A percentile compares a stretch with the other conserved stretches of the same genome.
These are phyloP conservation scores for Croton laevigatus DNA, from an alignment of 441 rosid genomes.

Conservation along the genomic window DNA sequence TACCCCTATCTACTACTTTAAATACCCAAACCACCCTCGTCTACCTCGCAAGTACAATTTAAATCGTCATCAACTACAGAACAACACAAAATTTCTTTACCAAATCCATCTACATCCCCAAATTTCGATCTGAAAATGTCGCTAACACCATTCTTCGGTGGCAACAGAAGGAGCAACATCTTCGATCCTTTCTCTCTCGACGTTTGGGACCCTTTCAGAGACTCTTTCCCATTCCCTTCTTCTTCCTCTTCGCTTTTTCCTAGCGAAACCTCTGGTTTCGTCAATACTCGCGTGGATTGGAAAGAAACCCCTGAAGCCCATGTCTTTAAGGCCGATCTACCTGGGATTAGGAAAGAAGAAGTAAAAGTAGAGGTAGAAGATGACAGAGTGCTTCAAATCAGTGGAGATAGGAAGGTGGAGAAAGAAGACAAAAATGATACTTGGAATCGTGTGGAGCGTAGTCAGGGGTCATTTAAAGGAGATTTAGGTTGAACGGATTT, in stretches of 20 bases:
- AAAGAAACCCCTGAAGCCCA: constrained; percentile 46
- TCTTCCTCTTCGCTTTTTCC: not conserved
- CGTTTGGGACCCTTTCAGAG: not conserved
- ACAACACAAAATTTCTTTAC: not conserved
- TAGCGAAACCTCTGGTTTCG: constrained; percentile 23
- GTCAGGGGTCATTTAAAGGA: constrained; percentile 40
- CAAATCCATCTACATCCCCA: no score
- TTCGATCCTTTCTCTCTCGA: constrained; percentile 5
- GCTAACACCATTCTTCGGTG: not conserved
- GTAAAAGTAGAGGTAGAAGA: constrained; percentile 45
- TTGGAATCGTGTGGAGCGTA: constrained; percentile 42
- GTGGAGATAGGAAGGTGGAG: constrained; percentile 41
- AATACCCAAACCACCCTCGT: not conserved
- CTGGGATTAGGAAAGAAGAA: constrained; percentile 41
- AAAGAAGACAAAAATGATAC: constrained; percentile 42
- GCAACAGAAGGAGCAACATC: not conserved
- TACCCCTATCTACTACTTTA: not conserved
- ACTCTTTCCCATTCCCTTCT: not conserved
- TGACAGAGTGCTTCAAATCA: constrained; percentile 40
- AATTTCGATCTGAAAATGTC: not conserved
- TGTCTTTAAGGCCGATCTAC: constrained; percentile 45
- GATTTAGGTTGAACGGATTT: constrained; percentile 41
- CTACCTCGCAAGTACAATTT: not conserved
- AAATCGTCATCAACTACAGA: not conserved
- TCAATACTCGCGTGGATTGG: constrained; percentile 35